Conservation (phyloP, 192 early-diverging fungal species). For the Jimgerdemannia lactiflua region DNA sequence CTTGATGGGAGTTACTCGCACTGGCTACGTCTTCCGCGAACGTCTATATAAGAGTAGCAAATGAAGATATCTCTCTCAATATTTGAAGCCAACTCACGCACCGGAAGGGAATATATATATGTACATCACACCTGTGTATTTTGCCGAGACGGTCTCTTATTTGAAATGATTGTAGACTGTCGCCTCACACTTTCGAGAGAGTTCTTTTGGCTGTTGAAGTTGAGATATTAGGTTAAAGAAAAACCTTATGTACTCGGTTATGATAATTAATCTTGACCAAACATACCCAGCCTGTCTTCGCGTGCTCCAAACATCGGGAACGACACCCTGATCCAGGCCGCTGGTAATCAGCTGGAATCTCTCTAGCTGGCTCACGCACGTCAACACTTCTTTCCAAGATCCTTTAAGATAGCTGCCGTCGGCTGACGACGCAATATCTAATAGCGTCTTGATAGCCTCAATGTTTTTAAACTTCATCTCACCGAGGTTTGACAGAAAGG, state of each 20-base stretch:
- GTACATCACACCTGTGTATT: not conserved
- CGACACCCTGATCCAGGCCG: conserved; percentile 38
- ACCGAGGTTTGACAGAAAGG: conserved; percentile 76
- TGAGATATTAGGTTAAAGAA: too few species aligned
- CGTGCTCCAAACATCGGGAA: conserved; percentile 23
- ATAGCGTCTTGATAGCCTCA: conserved; percentile 82
- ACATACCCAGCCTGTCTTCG: conserved; percentile 8
- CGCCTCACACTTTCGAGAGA: not conserved
- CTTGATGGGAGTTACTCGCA: conserved; percentile 62
- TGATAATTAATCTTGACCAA: not conserved
- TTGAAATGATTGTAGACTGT: not conserved
- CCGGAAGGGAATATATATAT: too few species aligned
- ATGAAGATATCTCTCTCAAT: not conserved
- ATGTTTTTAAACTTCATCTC: conserved; percentile 92
- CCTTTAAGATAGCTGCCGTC: conserved; percentile 63
- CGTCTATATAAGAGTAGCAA: not conserved
- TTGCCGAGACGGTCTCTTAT: not conserved
- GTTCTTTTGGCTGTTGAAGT: not conserved
- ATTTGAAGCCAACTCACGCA: too few species aligned
- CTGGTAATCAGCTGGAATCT: conserved; percentile 75
- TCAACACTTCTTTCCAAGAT: conserved; percentile 82
- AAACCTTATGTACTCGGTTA: too few species aligned
- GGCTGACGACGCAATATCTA: conserved; percentile 68
- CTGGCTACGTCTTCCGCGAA: conserved; percentile 40
- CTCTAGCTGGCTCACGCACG: conserved; percentile 85